phyloP scores from a whole-genome alignment of 2,329 filamentous ascomycete species.

The Paraphaeosphaeria minitans region DNA sequence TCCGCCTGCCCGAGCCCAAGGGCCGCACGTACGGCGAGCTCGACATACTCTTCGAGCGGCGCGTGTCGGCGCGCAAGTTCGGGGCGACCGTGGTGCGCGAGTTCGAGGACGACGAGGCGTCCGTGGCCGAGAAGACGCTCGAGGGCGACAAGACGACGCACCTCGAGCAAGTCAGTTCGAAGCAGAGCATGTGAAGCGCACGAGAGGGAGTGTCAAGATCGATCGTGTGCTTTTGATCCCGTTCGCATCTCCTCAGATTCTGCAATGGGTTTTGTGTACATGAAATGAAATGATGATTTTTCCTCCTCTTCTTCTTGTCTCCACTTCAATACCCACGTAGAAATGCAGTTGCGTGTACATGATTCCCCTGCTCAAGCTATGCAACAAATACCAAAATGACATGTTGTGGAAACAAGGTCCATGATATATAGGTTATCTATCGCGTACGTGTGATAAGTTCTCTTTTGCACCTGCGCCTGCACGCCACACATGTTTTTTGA shows the following conservation, averaged over 20 bases:
- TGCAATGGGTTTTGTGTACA: slow-evolving; percentile 1
- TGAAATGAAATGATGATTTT: background rate
- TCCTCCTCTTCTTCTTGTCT: no score
- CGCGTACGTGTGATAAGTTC: no score
- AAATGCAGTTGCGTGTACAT: background rate
- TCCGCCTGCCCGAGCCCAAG: slow-evolving; percentile 77
- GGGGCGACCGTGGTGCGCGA: slow-evolving; percentile 31
- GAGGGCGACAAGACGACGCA: slow-evolving; percentile 32
- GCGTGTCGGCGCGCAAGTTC: slow-evolving; percentile 40
- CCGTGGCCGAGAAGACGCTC: slow-evolving; percentile 20
- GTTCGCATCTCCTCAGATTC: background rate
- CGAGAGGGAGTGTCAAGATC: background rate
- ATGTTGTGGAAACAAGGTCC: no score
- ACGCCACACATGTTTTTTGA: no score
- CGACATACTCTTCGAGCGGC: slow-evolving; percentile 76
- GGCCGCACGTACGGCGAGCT: slow-evolving; percentile 85
- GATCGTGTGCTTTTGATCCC: background rate
- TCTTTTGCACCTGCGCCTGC: no score
- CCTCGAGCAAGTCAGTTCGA: slow-evolving; percentile 32
- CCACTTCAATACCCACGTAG: background rate
- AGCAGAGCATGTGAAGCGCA: slow-evolving; percentile 6
- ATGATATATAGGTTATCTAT: no score
- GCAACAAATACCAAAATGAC: background rate
- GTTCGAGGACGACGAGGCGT: slow-evolving; percentile 23
- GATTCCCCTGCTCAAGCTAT: background rate